Percentiles rank a stretch among this genome's conserved stretches.
Conservation (phyloP, 805 yeast species). For the Suhomyces canberraensis region DNA sequence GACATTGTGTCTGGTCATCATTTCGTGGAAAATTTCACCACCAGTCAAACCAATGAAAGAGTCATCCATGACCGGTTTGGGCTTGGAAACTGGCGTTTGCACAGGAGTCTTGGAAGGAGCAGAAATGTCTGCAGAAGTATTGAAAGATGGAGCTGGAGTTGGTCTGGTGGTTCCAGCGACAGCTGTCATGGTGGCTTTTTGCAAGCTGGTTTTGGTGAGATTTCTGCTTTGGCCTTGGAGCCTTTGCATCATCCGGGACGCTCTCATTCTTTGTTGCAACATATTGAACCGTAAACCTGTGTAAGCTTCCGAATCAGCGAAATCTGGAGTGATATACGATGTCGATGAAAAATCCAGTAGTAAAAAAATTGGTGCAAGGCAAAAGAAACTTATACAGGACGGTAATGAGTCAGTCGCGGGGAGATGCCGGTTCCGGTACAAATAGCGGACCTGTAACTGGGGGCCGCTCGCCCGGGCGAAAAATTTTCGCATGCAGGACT, state of each 20-base stretch:
- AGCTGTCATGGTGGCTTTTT: slow-evolving; percentile 29
- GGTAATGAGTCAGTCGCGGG: slow-evolving; percentile 4
- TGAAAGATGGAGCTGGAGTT: slow-evolving; percentile 52
- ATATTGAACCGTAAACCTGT: background rate
- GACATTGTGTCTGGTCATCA: slow-evolving; percentile 95
- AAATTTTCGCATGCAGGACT: background rate
- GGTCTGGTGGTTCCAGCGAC: slow-evolving; percentile 27
- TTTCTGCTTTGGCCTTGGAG: slow-evolving; percentile 19
- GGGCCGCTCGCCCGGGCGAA: slow-evolving; percentile 1
- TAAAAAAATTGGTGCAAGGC: background rate
- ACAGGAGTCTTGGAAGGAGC: background rate
- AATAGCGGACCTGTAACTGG: background rate
- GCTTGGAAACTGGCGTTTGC: background rate
- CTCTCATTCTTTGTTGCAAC: slow-evolving; percentile 3
- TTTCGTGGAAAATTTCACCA: slow-evolving; percentile 97
- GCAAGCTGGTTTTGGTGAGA: slow-evolving; percentile 28
- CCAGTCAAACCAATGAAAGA: slow-evolving; percentile 96
- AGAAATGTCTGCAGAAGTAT: slow-evolving; percentile 19
- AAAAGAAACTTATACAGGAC: background rate
- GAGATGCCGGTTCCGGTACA: slow-evolving; percentile 2
- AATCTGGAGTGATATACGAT: background rate
- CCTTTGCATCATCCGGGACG: slow-evolving; percentile 10
- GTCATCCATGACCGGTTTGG: slow-evolving; percentile 56
- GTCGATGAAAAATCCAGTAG: background rate
- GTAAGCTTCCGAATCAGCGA: background rate